Percentiles rank a stretch among this genome's conserved stretches.
phyloP scores from a whole-genome alignment of 1,284 basidiomycete species.

The Puccinia brachypodii region DNA sequence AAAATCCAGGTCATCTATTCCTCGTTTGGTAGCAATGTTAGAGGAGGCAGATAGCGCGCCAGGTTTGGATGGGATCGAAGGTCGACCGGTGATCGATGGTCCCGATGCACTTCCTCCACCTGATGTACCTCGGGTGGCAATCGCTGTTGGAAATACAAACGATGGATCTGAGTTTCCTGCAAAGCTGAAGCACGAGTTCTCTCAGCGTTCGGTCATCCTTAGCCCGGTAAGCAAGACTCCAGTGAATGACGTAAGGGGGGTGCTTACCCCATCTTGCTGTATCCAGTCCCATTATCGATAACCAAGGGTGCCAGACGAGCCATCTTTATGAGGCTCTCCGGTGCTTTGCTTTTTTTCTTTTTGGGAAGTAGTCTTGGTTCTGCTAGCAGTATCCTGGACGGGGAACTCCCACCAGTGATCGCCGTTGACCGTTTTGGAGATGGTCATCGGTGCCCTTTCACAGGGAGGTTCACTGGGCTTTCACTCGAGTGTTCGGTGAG shows the following conservation, averaged over 20 bases:
- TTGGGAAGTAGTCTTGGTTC: not conserved
- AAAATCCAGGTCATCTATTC: conserved; percentile 98
- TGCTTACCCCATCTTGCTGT: conserved; percentile 90
- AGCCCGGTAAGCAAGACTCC: not conserved
- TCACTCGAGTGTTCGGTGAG: not conserved
- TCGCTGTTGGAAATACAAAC: conserved; percentile 62
- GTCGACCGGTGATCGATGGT: conserved; percentile 58
- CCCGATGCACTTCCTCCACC: conserved; percentile 49
- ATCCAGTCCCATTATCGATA: conserved; percentile 97
- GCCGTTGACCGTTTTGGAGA: not conserved
- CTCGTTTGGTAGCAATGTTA: conserved; percentile 90
- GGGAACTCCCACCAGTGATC: too few species aligned
- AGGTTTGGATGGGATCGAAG: conserved; percentile 77
- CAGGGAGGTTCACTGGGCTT: not conserved
- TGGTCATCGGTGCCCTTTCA: not conserved
- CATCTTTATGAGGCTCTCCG: conserved; percentile 5
- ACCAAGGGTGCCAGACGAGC: conserved; percentile 77
- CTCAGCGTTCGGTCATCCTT: not conserved
- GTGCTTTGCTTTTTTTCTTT: too few species aligned
- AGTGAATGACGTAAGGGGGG: not conserved
- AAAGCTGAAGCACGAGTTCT: too few species aligned
- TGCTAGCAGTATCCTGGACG: not conserved
- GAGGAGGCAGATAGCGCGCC: conserved; percentile 60
- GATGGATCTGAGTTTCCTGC: conserved; percentile 99
- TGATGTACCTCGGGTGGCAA: conserved; percentile 55